These are phyloP conservation scores for Paxillus ammoniavirescens DNA, from an alignment of 768 basidiomycete species.

Conservation along the genomic window DNA sequence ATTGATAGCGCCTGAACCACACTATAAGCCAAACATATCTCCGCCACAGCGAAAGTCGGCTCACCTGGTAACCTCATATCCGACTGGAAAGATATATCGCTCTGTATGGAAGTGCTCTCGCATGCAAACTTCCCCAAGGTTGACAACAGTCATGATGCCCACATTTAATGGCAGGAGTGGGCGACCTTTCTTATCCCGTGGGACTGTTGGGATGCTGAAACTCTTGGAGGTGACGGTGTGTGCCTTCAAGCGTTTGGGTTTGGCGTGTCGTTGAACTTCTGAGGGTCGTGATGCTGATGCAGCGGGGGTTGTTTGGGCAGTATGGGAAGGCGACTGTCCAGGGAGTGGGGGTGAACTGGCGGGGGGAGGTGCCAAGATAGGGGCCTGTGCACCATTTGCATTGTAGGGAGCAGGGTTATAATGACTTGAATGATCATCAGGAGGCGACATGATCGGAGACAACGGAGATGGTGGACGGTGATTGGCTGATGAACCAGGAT, in stretches of 20 bases:
- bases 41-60: slow-evolving; percentile 14
- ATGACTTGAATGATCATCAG: slow-evolving; percentile 27
- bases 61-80: slow-evolving; percentile 79
- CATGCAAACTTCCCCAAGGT: slow-evolving; percentile 73
- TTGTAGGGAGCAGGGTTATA: slow-evolving; percentile 23
- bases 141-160: slow-evolving; percentile 83
- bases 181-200: slow-evolving; percentile 66
- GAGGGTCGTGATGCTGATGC: slow-evolving; percentile 24
- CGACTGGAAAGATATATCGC: slow-evolving; percentile 85
- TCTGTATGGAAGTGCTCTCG: slow-evolving; percentile 86
- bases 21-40: slow-evolving; percentile 1
- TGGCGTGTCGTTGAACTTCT: slow-evolving; percentile 44
- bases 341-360: slow-evolving; percentile 20
- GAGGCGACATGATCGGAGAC: slow-evolving; percentile 35
- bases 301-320: slow-evolving; percentile 13
- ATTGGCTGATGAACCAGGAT: slow-evolving; percentile 15
- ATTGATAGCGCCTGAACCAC: slow-evolving; percentile 65
- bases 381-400: slow-evolving; percentile 22
- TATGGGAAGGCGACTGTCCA: slow-evolving; percentile 20
- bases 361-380: slow-evolving; percentile 13
- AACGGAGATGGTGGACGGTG: slow-evolving; percentile 28
- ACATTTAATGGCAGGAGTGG: slow-evolving; percentile 79
- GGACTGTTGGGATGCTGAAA: slow-evolving; percentile 76
- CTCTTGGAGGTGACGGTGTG: slow-evolving; percentile 79
- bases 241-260: slow-evolving; percentile 77